phyloP scores from a whole-genome alignment of 2,329 filamentous ascomycete genomes.

The Waltergamsia citrina region DNA sequence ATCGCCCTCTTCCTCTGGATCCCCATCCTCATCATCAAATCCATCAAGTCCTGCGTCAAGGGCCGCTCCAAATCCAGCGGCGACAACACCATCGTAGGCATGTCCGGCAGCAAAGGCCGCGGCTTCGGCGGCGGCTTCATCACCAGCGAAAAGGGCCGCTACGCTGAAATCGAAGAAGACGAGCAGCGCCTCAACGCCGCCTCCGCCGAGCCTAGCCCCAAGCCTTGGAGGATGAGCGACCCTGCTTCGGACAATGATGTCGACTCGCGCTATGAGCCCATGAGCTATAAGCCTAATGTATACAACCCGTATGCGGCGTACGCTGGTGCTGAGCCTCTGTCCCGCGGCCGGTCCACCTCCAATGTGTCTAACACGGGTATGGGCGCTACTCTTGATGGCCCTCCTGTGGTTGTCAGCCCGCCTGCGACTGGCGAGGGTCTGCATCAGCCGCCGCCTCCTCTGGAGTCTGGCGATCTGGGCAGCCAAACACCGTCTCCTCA shows the following conservation, averaged over 20 bases:
- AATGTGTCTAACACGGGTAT: neutral
- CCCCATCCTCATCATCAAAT: constrained; percentile 9
- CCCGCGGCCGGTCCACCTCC: neutral
- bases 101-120: no score
- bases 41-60: constrained; percentile 2
- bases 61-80: no score
- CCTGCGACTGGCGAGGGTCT: neutral
- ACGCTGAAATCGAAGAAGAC: constrained; percentile 9
- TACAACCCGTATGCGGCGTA: constrained; percentile 1
- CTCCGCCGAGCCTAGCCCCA: constrained; percentile 1
- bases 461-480: neutral
- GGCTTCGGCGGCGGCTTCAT: no score
- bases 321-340: neutral
- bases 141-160: no score
- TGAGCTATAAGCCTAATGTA: neutral
- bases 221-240: neutral
- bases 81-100: no score
- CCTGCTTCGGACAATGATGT: neutral
- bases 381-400: neutral
- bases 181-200: constrained; percentile 2
- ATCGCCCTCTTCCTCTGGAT: constrained; percentile 12
- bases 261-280: constrained; percentile 1
- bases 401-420: neutral
- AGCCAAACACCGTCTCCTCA: neutral
- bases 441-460: constrained; percentile 1